Percentiles rank a stretch among this genome's conserved stretches.
These are phyloP conservation scores for Globisporangium sylvaticum DNA, from an alignment of 352 stramenopile genomes.

Conservation along the genomic window DNA sequence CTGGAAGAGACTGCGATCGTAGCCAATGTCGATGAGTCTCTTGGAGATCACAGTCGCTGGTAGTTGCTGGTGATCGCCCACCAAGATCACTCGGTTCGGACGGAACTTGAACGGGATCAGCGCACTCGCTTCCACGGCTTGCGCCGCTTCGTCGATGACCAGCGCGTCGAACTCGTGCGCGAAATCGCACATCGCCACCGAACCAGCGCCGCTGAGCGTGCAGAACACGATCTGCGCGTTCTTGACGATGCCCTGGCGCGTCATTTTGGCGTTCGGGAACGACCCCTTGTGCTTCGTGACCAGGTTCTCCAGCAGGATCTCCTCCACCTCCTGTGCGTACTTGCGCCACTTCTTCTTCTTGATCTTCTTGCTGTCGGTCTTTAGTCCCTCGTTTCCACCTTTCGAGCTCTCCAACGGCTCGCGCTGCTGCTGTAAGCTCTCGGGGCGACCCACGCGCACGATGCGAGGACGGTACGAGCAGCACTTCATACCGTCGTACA, in stretches of 20 bases:
- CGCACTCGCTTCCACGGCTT: conserved; percentile 94
- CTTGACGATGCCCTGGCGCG: conserved; percentile 65
- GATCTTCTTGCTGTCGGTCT: conserved; percentile 36
- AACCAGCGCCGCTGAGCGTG: conserved; percentile 78
- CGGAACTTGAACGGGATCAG: conserved; percentile 96
- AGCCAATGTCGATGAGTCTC: conserved; percentile 68
- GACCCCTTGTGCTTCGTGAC: conserved; percentile 57
- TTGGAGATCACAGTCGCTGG: conserved; percentile 97
- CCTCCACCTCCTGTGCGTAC: conserved; percentile 65
- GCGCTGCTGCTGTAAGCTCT: conserved; percentile 39
- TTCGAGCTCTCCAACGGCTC: conserved; percentile 21
- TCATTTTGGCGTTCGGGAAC: conserved; percentile 49
- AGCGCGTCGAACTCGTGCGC: conserved; percentile 94
- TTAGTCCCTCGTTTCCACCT: conserved; percentile 12
- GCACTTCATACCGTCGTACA: conserved; percentile 48
- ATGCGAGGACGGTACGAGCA: conserved; percentile 59
- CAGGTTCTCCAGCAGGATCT: conserved; percentile 65
- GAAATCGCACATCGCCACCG: conserved; percentile 80
- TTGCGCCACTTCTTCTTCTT: conserved; percentile 73
- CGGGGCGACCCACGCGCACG: conserved; percentile 62
- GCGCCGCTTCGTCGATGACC: conserved; percentile 97
- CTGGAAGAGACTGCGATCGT: conserved; percentile 96
- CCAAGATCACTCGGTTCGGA: conserved; percentile 75
- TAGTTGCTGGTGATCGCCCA: conserved; percentile 96
- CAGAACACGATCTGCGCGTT: conserved; percentile 83